A percentile compares a stretch with the other conserved stretches of the same genome.
Conservation (phyloP, 768 basidiomycete species). For the Suillus americanus region DNA sequence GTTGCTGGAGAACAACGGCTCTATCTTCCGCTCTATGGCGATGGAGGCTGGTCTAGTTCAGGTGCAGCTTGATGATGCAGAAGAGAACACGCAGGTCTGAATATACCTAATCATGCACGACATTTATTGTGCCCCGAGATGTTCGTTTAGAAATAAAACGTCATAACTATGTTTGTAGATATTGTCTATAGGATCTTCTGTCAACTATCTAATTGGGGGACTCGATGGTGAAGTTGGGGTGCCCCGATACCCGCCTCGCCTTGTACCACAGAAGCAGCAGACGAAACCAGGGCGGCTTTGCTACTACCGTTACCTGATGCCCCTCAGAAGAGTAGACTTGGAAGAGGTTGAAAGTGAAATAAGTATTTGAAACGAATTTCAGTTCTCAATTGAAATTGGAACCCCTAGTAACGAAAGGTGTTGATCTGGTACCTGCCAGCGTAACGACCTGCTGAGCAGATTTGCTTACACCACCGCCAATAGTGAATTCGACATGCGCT, state of each 20-base stretch:
- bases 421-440: not conserved
- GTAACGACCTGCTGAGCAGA: not conserved
- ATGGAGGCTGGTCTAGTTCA: conserved; percentile 57
- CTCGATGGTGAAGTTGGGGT: not conserved
- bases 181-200: not conserved
- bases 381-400: not conserved
- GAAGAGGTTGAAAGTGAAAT: not conserved
- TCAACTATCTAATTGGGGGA: not conserved
- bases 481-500: not conserved
- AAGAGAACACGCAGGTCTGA: not conserved
- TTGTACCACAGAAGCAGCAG: not conserved
- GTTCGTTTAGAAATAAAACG: not conserved
- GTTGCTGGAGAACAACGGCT: conserved; percentile 57
- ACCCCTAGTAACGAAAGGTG: not conserved
- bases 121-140: not conserved
- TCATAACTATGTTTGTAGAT: not conserved
- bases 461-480: not conserved
- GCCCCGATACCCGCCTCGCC: not conserved
- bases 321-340: not conserved
- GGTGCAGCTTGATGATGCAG: not conserved
- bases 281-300: not conserved
- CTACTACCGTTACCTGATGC: not conserved
- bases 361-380: not conserved
- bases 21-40: conserved; percentile 63
- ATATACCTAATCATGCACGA: not conserved